These are phyloP conservation scores for Lichina pygmaea DNA, from an alignment of 495 filamentous ascomycete genomes.

Conservation along the genomic window DNA sequence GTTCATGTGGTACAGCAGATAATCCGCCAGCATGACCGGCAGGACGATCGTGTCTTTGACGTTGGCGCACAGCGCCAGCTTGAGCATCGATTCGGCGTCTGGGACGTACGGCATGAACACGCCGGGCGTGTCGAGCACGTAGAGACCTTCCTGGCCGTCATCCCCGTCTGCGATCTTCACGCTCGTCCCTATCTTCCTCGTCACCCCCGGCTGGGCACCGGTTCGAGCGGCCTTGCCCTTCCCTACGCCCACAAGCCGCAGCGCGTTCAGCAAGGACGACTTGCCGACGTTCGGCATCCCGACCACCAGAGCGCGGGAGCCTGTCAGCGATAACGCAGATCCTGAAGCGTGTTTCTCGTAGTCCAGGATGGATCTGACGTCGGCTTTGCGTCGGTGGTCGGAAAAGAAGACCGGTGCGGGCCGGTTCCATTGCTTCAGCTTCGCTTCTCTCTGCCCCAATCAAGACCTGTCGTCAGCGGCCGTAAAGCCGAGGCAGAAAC, in stretches of 20 bases:
- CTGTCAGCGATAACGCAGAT: conserved; percentile 26
- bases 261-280: conserved; percentile 67
- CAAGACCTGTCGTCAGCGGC: background rate
- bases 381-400: conserved; percentile 20
- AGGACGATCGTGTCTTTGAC: conserved; percentile 73
- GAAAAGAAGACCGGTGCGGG: conserved; percentile 37
- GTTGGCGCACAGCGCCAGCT: conserved; percentile 66
- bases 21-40: conserved; percentile 55
- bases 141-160: conserved; percentile 20
- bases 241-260: conserved; percentile 39
- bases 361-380: conserved; percentile 25
- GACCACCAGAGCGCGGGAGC: conserved; percentile 59
- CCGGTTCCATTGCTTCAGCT: conserved; percentile 28
- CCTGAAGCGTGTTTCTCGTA: conserved; percentile 23
- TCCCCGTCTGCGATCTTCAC: conserved; percentile 42
- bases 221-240: conserved; percentile 58
- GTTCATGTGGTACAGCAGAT: conserved; percentile 68
- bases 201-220: conserved; percentile 71
- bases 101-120: conserved; percentile 85
- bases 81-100: conserved; percentile 68
- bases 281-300: conserved; percentile 96
- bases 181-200: conserved; percentile 53
- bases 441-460: conserved; percentile 13
- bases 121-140: conserved; percentile 51
- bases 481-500: background rate